Evolutionary conservation across 768 basidiomycete species (phyloP).

Genomic region (Suillus cothurnatus): DNA sequence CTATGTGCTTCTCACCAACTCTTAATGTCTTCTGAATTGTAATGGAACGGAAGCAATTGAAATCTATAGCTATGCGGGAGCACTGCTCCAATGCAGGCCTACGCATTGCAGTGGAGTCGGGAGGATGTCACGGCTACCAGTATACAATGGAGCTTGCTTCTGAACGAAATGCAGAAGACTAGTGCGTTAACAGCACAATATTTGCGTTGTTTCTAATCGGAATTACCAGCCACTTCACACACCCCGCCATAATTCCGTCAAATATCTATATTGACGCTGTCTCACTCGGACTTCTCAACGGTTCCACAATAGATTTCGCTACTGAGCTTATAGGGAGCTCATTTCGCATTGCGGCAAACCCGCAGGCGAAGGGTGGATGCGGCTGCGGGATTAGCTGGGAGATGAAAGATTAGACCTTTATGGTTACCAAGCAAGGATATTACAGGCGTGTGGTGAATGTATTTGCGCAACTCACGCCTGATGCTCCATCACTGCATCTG

Average conservation of each 20-base stretch:
- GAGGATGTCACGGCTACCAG: constrained; percentile 97
- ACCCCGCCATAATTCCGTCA: constrained; percentile 69
- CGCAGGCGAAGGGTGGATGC: constrained; percentile 90
- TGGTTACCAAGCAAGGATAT: neutral
- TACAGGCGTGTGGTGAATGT: neutral
- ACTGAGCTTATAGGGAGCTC: constrained; percentile 95
- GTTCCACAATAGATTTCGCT: constrained; percentile 86
- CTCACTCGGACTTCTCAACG: constrained; percentile 83
- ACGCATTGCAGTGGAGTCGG: constrained; percentile 85
- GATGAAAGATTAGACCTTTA: constrained; percentile 46
- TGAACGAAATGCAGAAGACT: constrained; percentile 70
- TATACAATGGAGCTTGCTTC: constrained; percentile 87
- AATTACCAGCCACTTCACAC: constrained; percentile 62
- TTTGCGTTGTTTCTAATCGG: neutral
- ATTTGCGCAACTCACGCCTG: neutral
- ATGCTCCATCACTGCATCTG: neutral
- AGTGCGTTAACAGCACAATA: constrained; percentile 53
- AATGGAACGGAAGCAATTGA: constrained; percentile 68
- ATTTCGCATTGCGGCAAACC: constrained; percentile 83
- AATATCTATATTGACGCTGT: constrained; percentile 85
- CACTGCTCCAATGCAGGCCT: constrained; percentile 67
- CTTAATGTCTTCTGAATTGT: constrained; percentile 9
- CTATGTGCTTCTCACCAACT: neutral
- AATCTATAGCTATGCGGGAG: constrained; percentile 65
- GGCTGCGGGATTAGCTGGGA: constrained; percentile 98